These are phyloP conservation scores for Apocynum venetum DNA, from an alignment of 257 asterid species.

Conservation along the genomic window DNA sequence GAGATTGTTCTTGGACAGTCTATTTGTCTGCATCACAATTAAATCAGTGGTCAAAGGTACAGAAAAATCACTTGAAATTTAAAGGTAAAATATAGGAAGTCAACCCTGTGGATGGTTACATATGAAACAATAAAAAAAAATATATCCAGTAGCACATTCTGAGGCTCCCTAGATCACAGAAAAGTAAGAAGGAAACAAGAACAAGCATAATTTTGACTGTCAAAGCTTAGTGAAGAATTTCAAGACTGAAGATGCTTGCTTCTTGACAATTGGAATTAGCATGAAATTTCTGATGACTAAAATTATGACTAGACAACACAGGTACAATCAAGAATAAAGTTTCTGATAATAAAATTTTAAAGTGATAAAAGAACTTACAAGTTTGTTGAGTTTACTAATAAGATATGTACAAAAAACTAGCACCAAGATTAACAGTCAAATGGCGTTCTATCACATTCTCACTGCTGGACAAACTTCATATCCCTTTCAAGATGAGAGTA, in stretches of 20 bases:
- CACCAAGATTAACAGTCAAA: neutral
- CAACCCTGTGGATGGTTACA: neutral
- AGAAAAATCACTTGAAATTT: slow-evolving; percentile 6
- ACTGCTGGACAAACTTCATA: neutral
- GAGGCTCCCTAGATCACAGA: neutral
- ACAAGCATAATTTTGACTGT: neutral
- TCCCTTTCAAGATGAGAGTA: neutral
- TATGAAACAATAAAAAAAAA: neutral
- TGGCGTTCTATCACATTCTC: neutral
- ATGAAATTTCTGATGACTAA: neutral
- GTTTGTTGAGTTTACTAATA: neutral
- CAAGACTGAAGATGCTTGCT: neutral
- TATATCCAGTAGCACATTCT: neutral
- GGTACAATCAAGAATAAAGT: neutral
- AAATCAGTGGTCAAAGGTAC: slow-evolving; percentile 21
- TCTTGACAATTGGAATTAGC: neutral
- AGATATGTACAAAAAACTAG: neutral
- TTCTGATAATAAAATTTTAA: neutral
- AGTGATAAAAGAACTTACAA: neutral
- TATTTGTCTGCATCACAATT: slow-evolving; percentile 73
- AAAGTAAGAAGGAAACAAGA: neutral
- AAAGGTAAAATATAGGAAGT: neutral
- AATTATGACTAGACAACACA: neutral
- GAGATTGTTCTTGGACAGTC: slow-evolving; percentile 74
- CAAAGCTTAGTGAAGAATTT: neutral